These are phyloP conservation scores for Petunia axillaris DNA, from an alignment of 257 asterid species.

Conservation along the genomic window DNA sequence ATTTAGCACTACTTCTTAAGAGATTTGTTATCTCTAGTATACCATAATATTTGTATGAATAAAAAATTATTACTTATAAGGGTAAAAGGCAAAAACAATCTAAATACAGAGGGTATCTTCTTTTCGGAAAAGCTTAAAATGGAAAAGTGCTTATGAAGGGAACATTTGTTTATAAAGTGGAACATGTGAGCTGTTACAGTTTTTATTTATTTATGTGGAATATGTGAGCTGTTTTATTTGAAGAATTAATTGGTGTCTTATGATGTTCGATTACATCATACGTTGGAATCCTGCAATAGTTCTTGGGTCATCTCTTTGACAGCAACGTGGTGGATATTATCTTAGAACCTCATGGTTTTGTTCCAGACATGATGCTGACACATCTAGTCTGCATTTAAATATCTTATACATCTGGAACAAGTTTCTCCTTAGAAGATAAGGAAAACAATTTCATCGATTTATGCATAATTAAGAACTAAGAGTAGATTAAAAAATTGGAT, in stretches of 20 bases:
- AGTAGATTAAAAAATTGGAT: background rate
- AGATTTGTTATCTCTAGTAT: too few relatives aligned
- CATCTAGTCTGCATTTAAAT: background rate
- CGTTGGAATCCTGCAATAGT: background rate
- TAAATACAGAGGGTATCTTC: too few relatives aligned
- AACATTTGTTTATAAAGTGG: background rate
- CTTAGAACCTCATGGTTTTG: background rate
- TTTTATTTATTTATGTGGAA: background rate
- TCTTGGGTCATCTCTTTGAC: background rate
- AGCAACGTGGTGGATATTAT: background rate
- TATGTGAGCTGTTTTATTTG: background rate
- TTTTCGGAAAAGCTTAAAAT: too few relatives aligned
- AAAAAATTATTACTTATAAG: too few relatives aligned
- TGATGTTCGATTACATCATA: slow-evolving; percentile 13
- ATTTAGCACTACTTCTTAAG: too few relatives aligned
- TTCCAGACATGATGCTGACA: background rate
- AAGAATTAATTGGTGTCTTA: background rate
- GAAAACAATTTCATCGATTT: background rate
- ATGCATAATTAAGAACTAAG: background rate
- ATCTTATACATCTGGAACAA: background rate
- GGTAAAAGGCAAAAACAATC: too few relatives aligned
- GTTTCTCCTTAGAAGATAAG: too few relatives aligned
- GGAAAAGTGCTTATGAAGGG: too few relatives aligned
- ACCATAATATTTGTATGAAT: too few relatives aligned
- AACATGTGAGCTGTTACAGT: background rate